Percentiles rank a stretch among this genome's conserved stretches.
Evolutionary conservation across 257 asterid species (phyloP).

Genomic region (Ajuga chamaepitys): DNA sequence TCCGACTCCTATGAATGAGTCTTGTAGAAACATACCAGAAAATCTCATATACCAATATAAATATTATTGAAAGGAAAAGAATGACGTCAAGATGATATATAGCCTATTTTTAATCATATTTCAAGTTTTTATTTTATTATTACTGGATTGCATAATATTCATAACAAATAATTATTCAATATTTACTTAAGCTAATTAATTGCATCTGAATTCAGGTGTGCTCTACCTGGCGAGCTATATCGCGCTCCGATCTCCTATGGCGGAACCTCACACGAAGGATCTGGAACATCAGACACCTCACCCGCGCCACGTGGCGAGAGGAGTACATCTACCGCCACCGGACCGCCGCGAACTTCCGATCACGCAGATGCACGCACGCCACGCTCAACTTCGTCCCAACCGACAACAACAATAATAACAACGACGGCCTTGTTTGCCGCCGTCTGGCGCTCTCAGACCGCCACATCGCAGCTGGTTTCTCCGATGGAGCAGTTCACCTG

Average conservation of each 20-base stretch:
- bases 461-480: conserved; percentile 75
- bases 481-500: conserved; percentile 66
- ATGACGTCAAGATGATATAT: too few species aligned
- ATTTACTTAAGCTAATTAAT: too few species aligned
- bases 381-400: conserved; percentile 49
- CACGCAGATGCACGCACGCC: conserved; percentile 24
- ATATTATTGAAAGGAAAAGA: too few species aligned
- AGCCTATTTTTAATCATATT: too few species aligned
- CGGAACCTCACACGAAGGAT: conserved; percentile 50
- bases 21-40: too few species aligned
- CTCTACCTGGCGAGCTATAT: conserved; percentile 83
- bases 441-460: conserved; percentile 67
- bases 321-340: conserved; percentile 67
- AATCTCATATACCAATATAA: too few species aligned
- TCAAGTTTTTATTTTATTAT: too few species aligned
- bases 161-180: too few species aligned
- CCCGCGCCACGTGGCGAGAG: conserved; percentile 59
- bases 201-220: conserved; percentile 48
- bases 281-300: conserved; percentile 46
- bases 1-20: too few species aligned
- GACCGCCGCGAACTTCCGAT: conserved; percentile 53
- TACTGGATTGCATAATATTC: too few species aligned
- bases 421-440: conserved; percentile 48
- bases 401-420: conserved; percentile 34
- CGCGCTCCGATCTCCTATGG: conserved; percentile 83